phyloP scores from a whole-genome alignment of 352 stramenopile species.

The Globisporangium irregulare region DNA sequence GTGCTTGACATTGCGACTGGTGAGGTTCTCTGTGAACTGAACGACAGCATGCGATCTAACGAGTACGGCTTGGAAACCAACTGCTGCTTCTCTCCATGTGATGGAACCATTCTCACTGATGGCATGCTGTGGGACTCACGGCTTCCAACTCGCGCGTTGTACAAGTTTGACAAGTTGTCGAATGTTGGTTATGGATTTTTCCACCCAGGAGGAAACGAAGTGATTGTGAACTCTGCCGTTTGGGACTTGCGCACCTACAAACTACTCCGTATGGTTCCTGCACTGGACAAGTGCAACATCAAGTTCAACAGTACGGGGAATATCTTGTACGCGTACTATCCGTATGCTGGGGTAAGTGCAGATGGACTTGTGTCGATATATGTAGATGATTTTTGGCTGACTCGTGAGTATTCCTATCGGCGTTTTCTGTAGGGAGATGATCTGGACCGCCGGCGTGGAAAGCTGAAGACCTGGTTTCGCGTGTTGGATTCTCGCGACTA shows the following conservation, averaged over 20 bases:
- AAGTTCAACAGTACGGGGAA: conserved; percentile 67
- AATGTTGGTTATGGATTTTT: conserved; percentile 83
- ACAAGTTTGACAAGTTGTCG: conserved; percentile 90
- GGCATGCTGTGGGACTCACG: conserved; percentile 82
- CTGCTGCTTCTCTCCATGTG: conserved; percentile 70
- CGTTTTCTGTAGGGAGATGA: conserved; percentile 43
- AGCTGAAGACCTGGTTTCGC: conserved; percentile 83
- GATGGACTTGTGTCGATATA: not conserved
- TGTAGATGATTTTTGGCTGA: not conserved
- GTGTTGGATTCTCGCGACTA: conserved; percentile 82
- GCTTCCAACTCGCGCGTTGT: conserved; percentile 62
- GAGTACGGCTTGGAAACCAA: conserved; percentile 78
- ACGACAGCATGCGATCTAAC: conserved; percentile 63
- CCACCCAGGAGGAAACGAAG: conserved; percentile 86
- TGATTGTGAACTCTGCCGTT: conserved; percentile 88
- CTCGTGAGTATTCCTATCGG: not conserved
- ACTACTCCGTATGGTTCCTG: conserved; percentile 81
- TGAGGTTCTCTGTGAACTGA: conserved; percentile 53
- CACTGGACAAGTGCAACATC: conserved; percentile 81
- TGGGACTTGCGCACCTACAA: conserved; percentile 88
- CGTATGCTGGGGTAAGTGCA: conserved; percentile 54
- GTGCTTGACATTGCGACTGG: conserved; percentile 73
- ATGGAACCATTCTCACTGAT: conserved; percentile 73
- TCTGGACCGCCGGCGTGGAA: conserved; percentile 49
- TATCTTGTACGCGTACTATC: conserved; percentile 84